Evolutionary conservation across 495 filamentous ascomycete species (phyloP).

Genomic region (Hyphodiscus hymeniophilus): DNA sequence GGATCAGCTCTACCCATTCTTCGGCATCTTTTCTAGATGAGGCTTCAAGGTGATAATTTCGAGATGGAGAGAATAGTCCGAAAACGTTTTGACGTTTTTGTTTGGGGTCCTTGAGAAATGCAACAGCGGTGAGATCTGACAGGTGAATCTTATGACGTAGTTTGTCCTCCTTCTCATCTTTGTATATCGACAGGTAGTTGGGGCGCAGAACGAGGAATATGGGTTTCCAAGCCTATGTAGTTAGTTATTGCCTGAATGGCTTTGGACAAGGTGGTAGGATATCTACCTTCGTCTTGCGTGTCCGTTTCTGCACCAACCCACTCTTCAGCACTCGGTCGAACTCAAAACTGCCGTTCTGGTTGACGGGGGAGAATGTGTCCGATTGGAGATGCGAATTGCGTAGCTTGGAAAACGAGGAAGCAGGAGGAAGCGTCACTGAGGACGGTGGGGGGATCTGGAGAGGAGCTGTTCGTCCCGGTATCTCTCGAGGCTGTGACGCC

Average conservation of each 20-base stretch:
- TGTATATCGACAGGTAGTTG: constrained; percentile 92
- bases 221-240: constrained; percentile 69
- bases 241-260: constrained; percentile 28
- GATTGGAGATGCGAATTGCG: constrained; percentile 47
- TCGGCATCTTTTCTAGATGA: constrained; percentile 63
- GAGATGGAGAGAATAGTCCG: constrained; percentile 84
- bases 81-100: constrained; percentile 74
- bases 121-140: constrained; percentile 85
- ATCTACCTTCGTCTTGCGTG: constrained; percentile 83
- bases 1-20: constrained; percentile 81
- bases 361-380: constrained; percentile 68
- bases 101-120: constrained; percentile 79
- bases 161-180: constrained; percentile 80
- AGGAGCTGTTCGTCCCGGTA: constrained; percentile 17
- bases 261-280: background rate
- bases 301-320: constrained; percentile 77
- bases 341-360: constrained; percentile 91
- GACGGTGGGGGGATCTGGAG: constrained; percentile 14
- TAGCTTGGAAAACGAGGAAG: constrained; percentile 18
- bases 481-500: constrained; percentile 17
- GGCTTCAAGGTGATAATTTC: constrained; percentile 86
- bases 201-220: constrained; percentile 87
- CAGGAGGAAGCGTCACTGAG: constrained; percentile 9
- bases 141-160: constrained; percentile 80
- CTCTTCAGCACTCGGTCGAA: constrained; percentile 89